Evolutionary conservation across 2,329 filamentous ascomycete genomes (phyloP), one percentile per base, ranked within the genome.

Genomic region (Hysterium pulicare): DNA sequence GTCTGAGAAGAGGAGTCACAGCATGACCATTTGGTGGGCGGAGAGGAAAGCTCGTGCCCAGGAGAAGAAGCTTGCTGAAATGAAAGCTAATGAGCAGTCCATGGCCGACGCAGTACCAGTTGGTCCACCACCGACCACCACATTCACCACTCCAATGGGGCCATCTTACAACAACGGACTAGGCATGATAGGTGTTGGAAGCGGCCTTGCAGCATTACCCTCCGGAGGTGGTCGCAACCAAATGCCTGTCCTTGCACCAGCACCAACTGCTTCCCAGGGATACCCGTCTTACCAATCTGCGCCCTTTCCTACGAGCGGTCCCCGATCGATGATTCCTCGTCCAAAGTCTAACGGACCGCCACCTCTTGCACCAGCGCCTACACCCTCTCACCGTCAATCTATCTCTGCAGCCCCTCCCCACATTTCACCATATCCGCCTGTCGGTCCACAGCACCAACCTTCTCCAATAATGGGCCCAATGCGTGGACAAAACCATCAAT

Each of bases 1-100:
- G 48, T 69, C 66, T 26, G 69, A 71, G 46, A 72, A 71, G 50
- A 60, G 69, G 11, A 69, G 65, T 38, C 60, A 68, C 35, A 68
- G 63, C 9, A 71, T 72, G 69, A 71, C 68, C 1, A 62, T 66
- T n/a, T 72, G 69, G 69, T 72, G 69, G 69, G 68, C 68, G 2
- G 65, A 69, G 45, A 61, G 69, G 6, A 72, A 72, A 45, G 66
- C 64, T 2, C 58, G 61, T 19, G 40, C 40, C 30, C 44, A 44
- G 7, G 57, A 62, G 41, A 56, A 59, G 17, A 62, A 66, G 39
- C 47, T 57, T 15, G 62, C 38, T 8, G 43, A 48, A n/a, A 30
- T 40, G 22, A 26, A 37, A 20, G 37, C 37, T 9, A 39, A 20
- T 20, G 24, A 23, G 5, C 37, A 64, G 15, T 57, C 59, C 24